These are phyloP conservation scores for Grigorovia transvaalensis DNA, from an alignment of 805 yeast species.

Conservation along the genomic window DNA sequence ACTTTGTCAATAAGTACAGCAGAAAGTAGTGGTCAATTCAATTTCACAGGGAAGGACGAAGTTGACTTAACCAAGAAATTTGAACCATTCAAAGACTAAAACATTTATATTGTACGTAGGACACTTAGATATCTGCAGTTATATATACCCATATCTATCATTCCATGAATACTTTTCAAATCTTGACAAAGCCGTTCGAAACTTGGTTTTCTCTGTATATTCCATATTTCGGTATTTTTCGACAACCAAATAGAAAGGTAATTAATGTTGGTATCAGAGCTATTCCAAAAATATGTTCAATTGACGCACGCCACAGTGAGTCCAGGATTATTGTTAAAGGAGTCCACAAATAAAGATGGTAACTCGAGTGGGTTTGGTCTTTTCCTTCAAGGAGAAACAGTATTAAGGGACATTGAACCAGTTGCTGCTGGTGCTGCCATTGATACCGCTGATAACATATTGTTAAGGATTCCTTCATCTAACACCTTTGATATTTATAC, in stretches of 20 bases:
- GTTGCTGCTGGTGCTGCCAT: background rate
- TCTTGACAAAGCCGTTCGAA: too few relatives aligned
- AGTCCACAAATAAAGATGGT: background rate
- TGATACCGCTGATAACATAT: background rate
- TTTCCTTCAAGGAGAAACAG: too few relatives aligned
- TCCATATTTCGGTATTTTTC: too few relatives aligned
- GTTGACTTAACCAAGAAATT: slow-evolving; percentile 7
- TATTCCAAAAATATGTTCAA: background rate
- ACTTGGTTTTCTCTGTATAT: too few relatives aligned
- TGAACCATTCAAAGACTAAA: slow-evolving; percentile 33
- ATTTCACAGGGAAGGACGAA: slow-evolving; percentile 17
- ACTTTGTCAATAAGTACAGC: background rate
- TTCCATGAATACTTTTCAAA: too few relatives aligned
- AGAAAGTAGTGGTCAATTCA: slow-evolving; percentile 36
- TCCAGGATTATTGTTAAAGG: background rate
- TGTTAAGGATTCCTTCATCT: slow-evolving; percentile 32
- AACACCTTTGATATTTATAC: slow-evolving; percentile 27
- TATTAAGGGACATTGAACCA: background rate
- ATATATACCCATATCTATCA: too few relatives aligned
- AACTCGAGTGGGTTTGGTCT: background rate
- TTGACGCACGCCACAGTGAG: background rate
- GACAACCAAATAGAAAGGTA: too few relatives aligned
- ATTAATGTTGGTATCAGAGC: background rate
- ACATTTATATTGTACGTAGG: background rate
- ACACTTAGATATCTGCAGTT: background rate